A percentile compares a stretch with the other conserved stretches of the same genome.
phyloP scores from a whole-genome alignment of 2,329 filamentous ascomycete genomes.

The Verticillium zaregamsianum region DNA sequence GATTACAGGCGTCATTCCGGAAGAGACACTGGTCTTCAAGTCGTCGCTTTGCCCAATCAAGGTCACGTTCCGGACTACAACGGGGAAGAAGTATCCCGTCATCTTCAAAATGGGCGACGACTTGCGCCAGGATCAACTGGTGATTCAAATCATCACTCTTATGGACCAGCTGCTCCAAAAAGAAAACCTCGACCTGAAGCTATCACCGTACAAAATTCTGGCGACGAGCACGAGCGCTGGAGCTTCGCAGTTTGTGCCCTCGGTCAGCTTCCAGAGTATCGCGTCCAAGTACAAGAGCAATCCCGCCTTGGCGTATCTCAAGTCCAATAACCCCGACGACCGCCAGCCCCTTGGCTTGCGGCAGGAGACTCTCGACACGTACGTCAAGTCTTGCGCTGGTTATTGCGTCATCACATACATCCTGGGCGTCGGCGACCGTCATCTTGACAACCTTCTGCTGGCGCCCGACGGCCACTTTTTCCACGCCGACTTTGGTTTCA shows the following conservation, averaged over 20 bases:
- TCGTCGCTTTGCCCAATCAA: slow-evolving; percentile 90
- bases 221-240: slow-evolving; percentile 87
- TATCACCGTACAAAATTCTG: slow-evolving; percentile 94
- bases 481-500: slow-evolving; percentile 97
- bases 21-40: slow-evolving; percentile 90
- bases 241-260: slow-evolving; percentile 89
- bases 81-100: slow-evolving; percentile 77
- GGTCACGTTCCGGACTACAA: slow-evolving; percentile 79
- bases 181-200: slow-evolving; percentile 91
- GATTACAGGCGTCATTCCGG: slow-evolving; percentile 74
- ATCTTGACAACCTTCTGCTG: slow-evolving; percentile 91
- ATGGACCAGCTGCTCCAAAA: slow-evolving; percentile 96
- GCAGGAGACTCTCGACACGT: slow-evolving; percentile 90
- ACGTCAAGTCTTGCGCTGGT: slow-evolving; percentile 91
- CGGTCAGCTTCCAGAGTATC: slow-evolving; percentile 77
- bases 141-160: slow-evolving; percentile 88
- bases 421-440: slow-evolving; percentile 89
- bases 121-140: slow-evolving; percentile 91
- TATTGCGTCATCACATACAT: slow-evolving; percentile 99
- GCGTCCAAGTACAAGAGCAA: slow-evolving; percentile 74
- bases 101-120: slow-evolving; percentile 98
- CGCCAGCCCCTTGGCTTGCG: slow-evolving; percentile 78
- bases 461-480: slow-evolving; percentile 92
- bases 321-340: slow-evolving; percentile 84
- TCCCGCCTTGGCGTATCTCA: slow-evolving; percentile 76